Evolutionary conservation across 306 rosid genomes (phyloP).

Genomic region (Mimosa bimucronata): DNA sequence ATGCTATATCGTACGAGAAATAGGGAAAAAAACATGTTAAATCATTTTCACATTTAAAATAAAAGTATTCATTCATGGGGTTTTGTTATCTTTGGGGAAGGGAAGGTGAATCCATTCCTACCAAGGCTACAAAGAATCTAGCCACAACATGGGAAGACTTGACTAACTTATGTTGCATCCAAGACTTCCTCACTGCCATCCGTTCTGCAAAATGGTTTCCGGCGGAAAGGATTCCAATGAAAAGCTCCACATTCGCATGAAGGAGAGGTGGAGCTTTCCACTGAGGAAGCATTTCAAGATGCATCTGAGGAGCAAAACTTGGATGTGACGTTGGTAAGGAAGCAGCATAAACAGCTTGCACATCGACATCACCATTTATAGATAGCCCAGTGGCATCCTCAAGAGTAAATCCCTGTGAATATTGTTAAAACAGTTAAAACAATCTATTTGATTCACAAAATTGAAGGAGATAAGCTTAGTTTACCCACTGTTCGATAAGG

Average conservation of each 20-base stretch:
- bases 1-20: slow-evolving; percentile 66
- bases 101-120: slow-evolving; percentile 41
- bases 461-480: slow-evolving; percentile 26
- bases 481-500: slow-evolving; percentile 89
- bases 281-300: slow-evolving; percentile 70
- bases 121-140: slow-evolving; percentile 92
- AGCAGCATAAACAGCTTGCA: slow-evolving; percentile 80
- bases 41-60: slow-evolving; percentile 25
- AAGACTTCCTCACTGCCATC: slow-evolving; percentile 97
- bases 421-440: slow-evolving; percentile 4
- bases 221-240: slow-evolving; percentile 92
- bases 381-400: slow-evolving; percentile 95
- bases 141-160: slow-evolving; percentile 80
- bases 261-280: slow-evolving; percentile 81
- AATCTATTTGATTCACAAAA: background rate
- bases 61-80: background rate
- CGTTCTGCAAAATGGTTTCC: slow-evolving; percentile 96
- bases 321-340: slow-evolving; percentile 91
- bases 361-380: slow-evolving; percentile 84
- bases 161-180: slow-evolving; percentile 89
- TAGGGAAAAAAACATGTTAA: slow-evolving; percentile 17
- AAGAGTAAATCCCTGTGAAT: slow-evolving; percentile 88
- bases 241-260: slow-evolving; percentile 59
- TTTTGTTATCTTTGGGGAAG: slow-evolving; percentile 18
- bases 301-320: slow-evolving; percentile 85